Conservation (phyloP, 2,329 filamentous ascomycete genomes). For the Ophiocordyceps australis region DNA sequence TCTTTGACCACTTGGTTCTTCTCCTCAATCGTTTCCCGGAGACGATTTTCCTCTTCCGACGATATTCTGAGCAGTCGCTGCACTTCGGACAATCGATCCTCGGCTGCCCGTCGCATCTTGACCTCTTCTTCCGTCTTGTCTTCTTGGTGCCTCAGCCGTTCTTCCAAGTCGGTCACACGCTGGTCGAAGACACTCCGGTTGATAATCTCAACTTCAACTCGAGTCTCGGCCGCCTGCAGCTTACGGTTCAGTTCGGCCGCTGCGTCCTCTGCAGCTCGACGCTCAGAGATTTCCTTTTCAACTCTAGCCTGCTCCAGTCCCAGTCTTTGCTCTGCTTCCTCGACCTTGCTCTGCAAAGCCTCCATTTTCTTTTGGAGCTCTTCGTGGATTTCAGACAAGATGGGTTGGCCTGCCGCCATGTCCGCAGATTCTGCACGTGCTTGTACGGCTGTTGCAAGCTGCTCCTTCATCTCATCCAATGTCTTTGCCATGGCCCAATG, state of each 20-base stretch:
- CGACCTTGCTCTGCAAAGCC: constrained; percentile 40
- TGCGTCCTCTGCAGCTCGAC: constrained; percentile 33
- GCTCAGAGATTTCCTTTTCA: constrained; percentile 27
- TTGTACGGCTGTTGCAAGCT: constrained; percentile 11
- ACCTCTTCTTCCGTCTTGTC: constrained; percentile 46
- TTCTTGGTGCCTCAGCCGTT: constrained; percentile 45
- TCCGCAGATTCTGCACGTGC: constrained; percentile 13
- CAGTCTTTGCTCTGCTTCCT: constrained; percentile 39
- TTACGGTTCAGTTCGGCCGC: constrained; percentile 33
- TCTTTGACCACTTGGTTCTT: constrained; percentile 47
- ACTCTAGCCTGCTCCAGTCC: constrained; percentile 25
- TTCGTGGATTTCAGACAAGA: constrained; percentile 29
- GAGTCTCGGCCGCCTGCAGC: constrained; percentile 37
- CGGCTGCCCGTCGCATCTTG: constrained; percentile 42
- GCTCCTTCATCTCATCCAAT: constrained; percentile 42
- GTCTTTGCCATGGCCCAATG: constrained; percentile 44
- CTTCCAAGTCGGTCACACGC: constrained; percentile 51
- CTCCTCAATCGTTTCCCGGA: constrained; percentile 49
- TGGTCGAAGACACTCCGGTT: constrained; percentile 39
- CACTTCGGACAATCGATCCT: constrained; percentile 56
- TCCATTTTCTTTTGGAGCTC: constrained; percentile 33
- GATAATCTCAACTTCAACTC: constrained; percentile 41
- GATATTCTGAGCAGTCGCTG: constrained; percentile 50
- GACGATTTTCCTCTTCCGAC: constrained; percentile 53
- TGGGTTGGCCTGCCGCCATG: constrained; percentile 37